Base-by-base conservation (phyloP, 139 green algal genomes). In the Zygnema circumcarinatum region DNA sequence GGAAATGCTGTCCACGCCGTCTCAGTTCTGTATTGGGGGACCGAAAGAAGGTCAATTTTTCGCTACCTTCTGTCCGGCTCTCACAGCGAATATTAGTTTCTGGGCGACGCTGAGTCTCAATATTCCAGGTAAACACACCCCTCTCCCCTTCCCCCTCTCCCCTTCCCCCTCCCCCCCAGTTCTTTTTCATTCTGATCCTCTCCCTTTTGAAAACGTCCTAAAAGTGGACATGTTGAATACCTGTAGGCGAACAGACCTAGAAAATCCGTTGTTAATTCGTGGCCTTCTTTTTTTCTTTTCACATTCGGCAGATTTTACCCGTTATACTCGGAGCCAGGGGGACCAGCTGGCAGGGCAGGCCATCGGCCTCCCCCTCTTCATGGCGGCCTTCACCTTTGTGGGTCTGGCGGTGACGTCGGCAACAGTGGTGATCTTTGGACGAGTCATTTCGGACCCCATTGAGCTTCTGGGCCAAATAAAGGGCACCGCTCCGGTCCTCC, bases 21-120 rank as follows among this genome's bases (percentile, higher is more conserved):
- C 90, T 1, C 88, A 94, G 87, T 96, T 96, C 84, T 92, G 76
- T 0, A 20, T 87, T 2, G 93, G 94, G n/a, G 92, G 93, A 83
- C 81, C 93, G 1, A 91, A 91, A 76, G 89, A 83, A 31, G 94
- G 92, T n/a, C 83, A 93, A 87, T 96, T 97, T 79, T 94, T 87
- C 92, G 2, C 2, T 0, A 91, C 92, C 36, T 96, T 97, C 79
- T 90, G 92, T 79, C 92, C 93, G 0, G 86, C 92, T 0, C 76
- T 97, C 1, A 96, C 95, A 1, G 95, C 95, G 31, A 94, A 96
- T 74, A 91, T 96, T 25, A 91, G 94, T 25, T 95, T 95, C 76
- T 96, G 94, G 94, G 94, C 94, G 25, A 97, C 95, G 0, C 93
- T 97, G 33, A 90, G 67, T 2, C 92, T 97, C 68, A 97, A 97